These are phyloP conservation scores for Fusarium transvaalense DNA, from an alignment of 2,329 filamentous ascomycete species.

Conservation along the genomic window DNA sequence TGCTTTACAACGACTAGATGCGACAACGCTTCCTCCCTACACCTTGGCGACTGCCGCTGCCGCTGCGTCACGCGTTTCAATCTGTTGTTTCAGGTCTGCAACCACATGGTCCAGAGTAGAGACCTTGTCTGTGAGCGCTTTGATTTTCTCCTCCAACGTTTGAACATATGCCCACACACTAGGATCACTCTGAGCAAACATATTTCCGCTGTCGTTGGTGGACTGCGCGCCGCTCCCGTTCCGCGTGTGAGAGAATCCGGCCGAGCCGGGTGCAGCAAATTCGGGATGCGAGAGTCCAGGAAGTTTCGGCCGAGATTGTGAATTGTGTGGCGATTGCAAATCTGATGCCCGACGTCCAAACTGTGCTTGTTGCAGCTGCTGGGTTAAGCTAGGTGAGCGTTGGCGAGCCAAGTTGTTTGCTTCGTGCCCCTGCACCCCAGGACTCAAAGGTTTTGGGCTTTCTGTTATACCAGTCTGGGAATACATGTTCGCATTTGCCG, in stretches of 20 bases:
- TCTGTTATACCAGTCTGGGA: slow-evolving; percentile 82
- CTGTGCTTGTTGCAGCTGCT: slow-evolving; percentile 74
- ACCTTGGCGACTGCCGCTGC: slow-evolving; percentile 41
- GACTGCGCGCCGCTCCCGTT: slow-evolving; percentile 66
- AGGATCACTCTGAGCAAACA: slow-evolving; percentile 72
- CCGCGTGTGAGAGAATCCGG: slow-evolving; percentile 50
- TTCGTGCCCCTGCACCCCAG: slow-evolving; percentile 68
- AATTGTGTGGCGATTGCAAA: slow-evolving; percentile 65
- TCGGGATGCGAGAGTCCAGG: slow-evolving; percentile 55
- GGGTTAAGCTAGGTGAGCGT: slow-evolving; percentile 74
- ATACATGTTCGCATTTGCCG: slow-evolving; percentile 71
- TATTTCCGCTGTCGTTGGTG: slow-evolving; percentile 72
- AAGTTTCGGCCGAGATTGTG: slow-evolving; percentile 56
- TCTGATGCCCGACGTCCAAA: slow-evolving; percentile 67
- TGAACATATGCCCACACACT: slow-evolving; percentile 81
- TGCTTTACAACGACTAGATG: slow-evolving; percentile 38
- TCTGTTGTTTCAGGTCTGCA: slow-evolving; percentile 51
- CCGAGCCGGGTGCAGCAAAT: slow-evolving; percentile 50
- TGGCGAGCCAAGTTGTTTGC: slow-evolving; percentile 65
- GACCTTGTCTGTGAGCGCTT: slow-evolving; percentile 54
- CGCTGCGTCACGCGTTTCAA: slow-evolving; percentile 50
- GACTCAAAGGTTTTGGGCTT: slow-evolving; percentile 86
- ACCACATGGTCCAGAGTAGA: slow-evolving; percentile 53
- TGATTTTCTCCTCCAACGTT: slow-evolving; percentile 70
- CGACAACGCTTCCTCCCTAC: slow-evolving; percentile 25